Evolutionary conservation across 192 early-diverging fungal genomes (phyloP).

Genomic region (Gryganskiella cystojenkinii): DNA sequence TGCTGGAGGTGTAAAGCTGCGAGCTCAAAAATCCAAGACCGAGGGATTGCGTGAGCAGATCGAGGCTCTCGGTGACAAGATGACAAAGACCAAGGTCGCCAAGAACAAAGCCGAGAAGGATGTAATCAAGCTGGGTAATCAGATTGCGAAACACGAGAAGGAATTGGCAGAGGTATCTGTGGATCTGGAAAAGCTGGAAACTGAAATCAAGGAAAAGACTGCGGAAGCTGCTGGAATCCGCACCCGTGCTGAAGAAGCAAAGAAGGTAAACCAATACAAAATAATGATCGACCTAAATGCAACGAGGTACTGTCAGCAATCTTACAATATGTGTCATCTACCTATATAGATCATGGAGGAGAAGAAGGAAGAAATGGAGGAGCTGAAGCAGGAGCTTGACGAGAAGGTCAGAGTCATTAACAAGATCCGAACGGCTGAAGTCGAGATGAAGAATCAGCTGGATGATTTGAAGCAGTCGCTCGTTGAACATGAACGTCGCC

Average conservation of each 20-base stretch:
- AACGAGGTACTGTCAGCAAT: too few species aligned
- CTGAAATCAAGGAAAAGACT: constrained; percentile 67
- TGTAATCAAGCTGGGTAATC: constrained; percentile 71
- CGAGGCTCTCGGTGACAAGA: constrained; percentile 68
- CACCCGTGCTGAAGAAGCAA: constrained; percentile 53
- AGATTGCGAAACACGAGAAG: constrained; percentile 69
- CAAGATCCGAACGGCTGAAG: constrained; percentile 74
- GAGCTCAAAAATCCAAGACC: constrained; percentile 87
- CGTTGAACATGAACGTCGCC: constrained; percentile 67
- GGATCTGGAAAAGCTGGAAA: constrained; percentile 70
- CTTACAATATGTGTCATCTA: too few species aligned
- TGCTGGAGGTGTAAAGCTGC: constrained; percentile 88
- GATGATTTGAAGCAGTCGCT: constrained; percentile 72
- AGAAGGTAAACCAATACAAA: constrained; percentile 44
- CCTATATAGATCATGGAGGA: constrained; percentile 67
- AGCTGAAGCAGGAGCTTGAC: constrained; percentile 76
- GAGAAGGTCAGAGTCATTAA: constrained; percentile 71
- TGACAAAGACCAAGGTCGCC: constrained; percentile 79
- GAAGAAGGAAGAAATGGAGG: constrained; percentile 72
- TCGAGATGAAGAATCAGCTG: constrained; percentile 73
- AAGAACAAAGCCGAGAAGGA: constrained; percentile 83
- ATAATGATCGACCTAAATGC: too few species aligned
- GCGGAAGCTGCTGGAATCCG: constrained; percentile 59
- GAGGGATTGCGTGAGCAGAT: constrained; percentile 86
- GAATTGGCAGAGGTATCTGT: constrained; percentile 74